Conservation (phyloP, 2,329 filamentous ascomycete genomes). For the Colletotrichum aenigma region DNA sequence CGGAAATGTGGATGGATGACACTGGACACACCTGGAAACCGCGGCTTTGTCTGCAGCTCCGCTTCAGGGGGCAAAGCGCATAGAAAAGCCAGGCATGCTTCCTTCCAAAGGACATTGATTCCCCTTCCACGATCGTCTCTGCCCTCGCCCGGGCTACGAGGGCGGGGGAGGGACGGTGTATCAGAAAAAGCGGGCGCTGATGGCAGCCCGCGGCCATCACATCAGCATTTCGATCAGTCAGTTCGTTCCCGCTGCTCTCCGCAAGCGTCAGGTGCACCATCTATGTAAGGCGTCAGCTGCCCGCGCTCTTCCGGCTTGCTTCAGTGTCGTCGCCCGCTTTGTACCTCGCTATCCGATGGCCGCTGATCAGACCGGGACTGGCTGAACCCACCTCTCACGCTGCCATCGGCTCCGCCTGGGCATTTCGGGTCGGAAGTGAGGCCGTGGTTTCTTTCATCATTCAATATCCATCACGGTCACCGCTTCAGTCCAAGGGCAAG, state of each 20-base stretch:
- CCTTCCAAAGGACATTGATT: neutral
- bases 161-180: neutral
- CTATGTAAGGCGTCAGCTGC: neutral
- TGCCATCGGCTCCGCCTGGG: neutral
- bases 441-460: neutral
- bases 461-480: neutral
- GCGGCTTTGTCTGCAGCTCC: neutral
- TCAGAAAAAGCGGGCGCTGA: constrained; percentile 12
- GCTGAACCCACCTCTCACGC: neutral
- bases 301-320: neutral
- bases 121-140: neutral
- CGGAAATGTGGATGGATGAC: neutral
- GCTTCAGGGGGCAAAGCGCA: neutral
- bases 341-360: neutral
- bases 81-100: neutral
- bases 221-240: neutral
- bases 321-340: neutral
- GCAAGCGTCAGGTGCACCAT: neutral
- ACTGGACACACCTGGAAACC: neutral
- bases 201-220: neutral
- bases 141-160: neutral
- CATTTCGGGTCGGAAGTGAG: neutral
- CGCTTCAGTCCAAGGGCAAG: neutral
- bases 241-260: neutral
- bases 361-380: neutral